Evolutionary conservation across 73 alveolate genomes (phyloP), one percentile per base, ranked within the genome.

Genomic region (Blepharisma stoltei): DNA sequence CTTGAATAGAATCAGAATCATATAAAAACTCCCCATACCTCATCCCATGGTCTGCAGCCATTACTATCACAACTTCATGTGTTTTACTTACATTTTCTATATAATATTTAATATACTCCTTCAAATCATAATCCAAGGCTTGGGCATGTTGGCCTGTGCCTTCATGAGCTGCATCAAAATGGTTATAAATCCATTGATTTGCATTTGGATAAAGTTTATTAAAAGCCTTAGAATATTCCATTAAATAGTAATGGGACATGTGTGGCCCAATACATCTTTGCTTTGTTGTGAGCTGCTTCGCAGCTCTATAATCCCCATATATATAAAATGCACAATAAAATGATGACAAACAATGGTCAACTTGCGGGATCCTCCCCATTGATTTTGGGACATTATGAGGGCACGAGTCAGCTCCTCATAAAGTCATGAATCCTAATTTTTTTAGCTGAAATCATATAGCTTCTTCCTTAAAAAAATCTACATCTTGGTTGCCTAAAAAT

Each of bases 11-110:
- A 25, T 60, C 73, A 14, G 23, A 20, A 60, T n/a, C 11, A 20
- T 14, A 25, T 18, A 18, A 60, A 4, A n/a, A 60, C 18, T n/a
- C 18, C 14, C 73, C 73, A 60, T 60, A 60, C 46, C 73, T 14
- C 73, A 60, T 60, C 14, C 73, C 73, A 60, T 60, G 73, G 23
- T 60, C 73, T 14, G 49, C 73, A 60, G 14, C 46, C 45, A 60
- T 18, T 11, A 18, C 11, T 9, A 60, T 60, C 6, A 60, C 14
- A 60, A 60, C 46, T 9, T 60, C 73, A 25, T 60, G 23, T 1
- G 14, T 60, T 20, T 60, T 38, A 2, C 18, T n/a, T 60, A 25
- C 14, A 20, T 5, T 38, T 52, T 52, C 23, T 14, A 60, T 60
- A 9, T 14, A 20, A 60, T 60, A 9, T 60, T 25, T 25, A 14